Evolutionary conservation across 2,329 filamentous ascomycete genomes (phyloP), one percentile per base, ranked within the genome.

Genomic region (Pseudopyricularia javanii): DNA sequence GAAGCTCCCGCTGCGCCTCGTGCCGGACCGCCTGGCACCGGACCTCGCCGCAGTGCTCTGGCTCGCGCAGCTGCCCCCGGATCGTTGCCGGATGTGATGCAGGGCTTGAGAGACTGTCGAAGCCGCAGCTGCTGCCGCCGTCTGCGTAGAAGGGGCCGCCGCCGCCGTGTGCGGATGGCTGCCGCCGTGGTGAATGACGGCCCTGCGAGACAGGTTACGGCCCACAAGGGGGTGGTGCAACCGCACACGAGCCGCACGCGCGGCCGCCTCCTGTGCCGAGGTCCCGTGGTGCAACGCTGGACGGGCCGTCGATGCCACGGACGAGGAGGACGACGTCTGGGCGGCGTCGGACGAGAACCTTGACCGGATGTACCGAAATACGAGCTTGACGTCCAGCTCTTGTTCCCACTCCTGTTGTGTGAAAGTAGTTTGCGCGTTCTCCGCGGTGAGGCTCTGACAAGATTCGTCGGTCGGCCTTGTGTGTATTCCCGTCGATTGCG

Each of bases 321-420:
- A 51, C 35, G 2, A 54, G 22, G 50, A 40, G 2, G 55, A 22
- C 15, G 56, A 17, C 7, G 49, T 67, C 56, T 71, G 66, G 52
- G 67, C 65, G 20, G 73, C 64, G 7, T 72, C 70, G 15, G 78
- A 72, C 54, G 80, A 74, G 66, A 95, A 91, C 55, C 88, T 83
- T 17, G 81, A 86, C 54, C 84, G 80, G 30, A 95, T 76, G 63
- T 93, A 97, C 49, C 84, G 82, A 71, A 97, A 97, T 33, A 97
- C 87, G 65, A 95, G 86, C 63, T 86, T 87, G 58, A 96, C 80
- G 62, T 97, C 91, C 5, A 97, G 77, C 52, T 95, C 88, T 55
- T 85, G 83, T 68, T 97, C 91, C 93, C 93, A 98, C 63, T 95
- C 93, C 34, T 93, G 87, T 60, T 88, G 75, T 1, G 77, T 79